Evolutionary conservation across 75 land plant genomes (phyloP).

Genomic region (Pinus albicaulis): DNA sequence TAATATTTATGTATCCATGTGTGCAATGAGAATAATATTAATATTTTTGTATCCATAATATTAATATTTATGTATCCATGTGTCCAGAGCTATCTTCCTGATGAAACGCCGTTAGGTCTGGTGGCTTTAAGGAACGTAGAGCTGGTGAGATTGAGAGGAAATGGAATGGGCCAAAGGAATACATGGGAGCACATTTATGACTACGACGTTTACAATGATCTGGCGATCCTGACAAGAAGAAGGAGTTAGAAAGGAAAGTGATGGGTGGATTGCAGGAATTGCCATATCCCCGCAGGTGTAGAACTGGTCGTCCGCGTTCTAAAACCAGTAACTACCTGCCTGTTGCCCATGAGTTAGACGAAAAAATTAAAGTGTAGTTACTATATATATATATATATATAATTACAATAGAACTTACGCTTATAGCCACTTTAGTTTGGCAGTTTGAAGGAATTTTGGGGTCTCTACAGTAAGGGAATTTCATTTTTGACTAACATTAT

Average conservation of each 20-base stretch:
- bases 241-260: slow-evolving; percentile 7
- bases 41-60: no score
- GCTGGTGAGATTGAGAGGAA: slow-evolving; percentile 9
- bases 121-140: slow-evolving; percentile 11
- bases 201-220: slow-evolving; percentile 26
- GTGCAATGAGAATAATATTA: no score
- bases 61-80: background rate
- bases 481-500: no score
- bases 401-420: background rate
- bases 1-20: no score
- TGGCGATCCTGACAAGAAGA: slow-evolving; percentile 13
- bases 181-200: slow-evolving; percentile 15
- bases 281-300: slow-evolving; percentile 29
- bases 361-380: no score
- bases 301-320: slow-evolving; percentile 20
- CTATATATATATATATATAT: no score
- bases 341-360: background rate
- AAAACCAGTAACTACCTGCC: slow-evolving; percentile 9
- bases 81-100: slow-evolving; percentile 18
- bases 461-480: no score
- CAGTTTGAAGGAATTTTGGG: slow-evolving; percentile 14
- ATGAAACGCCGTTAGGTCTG: slow-evolving; percentile 22
- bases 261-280: slow-evolving; percentile 15
- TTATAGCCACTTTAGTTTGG: no score
- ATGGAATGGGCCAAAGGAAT: slow-evolving; percentile 16